Evolutionary conservation across 108 stramenopile genomes (phyloP).

Genomic region (Discostella pseudostelligera): DNA sequence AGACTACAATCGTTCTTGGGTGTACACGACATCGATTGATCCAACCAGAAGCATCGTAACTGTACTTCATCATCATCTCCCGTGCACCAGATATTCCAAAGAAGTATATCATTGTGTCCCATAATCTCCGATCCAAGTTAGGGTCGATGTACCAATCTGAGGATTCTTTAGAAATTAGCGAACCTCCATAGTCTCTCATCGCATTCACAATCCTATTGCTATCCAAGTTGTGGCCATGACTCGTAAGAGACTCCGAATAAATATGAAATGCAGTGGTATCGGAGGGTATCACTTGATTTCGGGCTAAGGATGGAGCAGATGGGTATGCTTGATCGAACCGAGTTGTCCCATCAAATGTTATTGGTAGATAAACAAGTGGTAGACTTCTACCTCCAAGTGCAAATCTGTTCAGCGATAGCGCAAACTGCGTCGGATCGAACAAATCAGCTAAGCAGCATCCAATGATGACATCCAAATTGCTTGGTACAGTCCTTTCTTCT

Average conservation of each 20-base stretch:
- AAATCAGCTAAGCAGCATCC: conserved; percentile 91
- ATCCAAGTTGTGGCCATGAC: conserved; percentile 82
- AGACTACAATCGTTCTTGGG: conserved; percentile 60
- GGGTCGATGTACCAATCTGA: conserved; percentile 87
- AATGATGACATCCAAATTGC: conserved; percentile 68
- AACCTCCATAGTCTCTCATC: conserved; percentile 66
- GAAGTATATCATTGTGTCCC: conserved; percentile 88
- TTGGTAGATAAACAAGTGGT: conserved; percentile 86
- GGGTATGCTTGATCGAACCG: conserved; percentile 54
- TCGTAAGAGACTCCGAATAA: conserved; percentile 71
- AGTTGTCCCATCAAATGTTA: conserved; percentile 85
- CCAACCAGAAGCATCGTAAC: conserved; percentile 77
- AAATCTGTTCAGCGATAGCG: conserved; percentile 51
- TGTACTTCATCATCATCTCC: conserved; percentile 50
- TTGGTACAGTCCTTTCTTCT: conserved; percentile 26
- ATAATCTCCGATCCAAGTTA: conserved; percentile 53
- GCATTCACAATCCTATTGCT: conserved; percentile 51
- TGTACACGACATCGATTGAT: conserved; percentile 51
- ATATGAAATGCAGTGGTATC: conserved; percentile 73
- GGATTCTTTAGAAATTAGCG: conserved; percentile 50
- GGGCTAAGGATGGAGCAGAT: conserved; percentile 30
- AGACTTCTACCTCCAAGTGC: conserved; percentile 3
- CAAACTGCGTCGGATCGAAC: conserved; percentile 67
- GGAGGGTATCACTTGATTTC: conserved; percentile 57
- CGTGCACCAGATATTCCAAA: conserved; percentile 72